A percentile compares a stretch with the other conserved stretches of the same genome.
Evolutionary conservation across 495 filamentous ascomycete species (phyloP).

Genomic region (Penicillium cosmopolitanum): DNA sequence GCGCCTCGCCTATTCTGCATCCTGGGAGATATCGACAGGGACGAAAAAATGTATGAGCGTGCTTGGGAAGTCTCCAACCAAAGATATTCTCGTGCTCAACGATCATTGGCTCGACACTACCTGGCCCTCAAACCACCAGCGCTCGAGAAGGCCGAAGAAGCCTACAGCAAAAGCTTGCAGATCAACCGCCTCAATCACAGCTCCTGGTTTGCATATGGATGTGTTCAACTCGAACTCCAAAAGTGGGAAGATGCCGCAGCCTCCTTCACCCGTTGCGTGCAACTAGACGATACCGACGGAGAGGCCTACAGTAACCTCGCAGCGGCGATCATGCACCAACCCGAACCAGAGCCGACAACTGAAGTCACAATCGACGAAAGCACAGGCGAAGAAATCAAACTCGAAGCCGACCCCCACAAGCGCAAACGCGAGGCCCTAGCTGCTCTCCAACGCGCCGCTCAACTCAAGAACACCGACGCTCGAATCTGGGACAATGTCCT

Average conservation of each 20-base stretch:
- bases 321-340: conserved; percentile 67
- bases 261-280: conserved; percentile 78
- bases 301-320: conserved; percentile 96
- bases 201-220: conserved; percentile 89
- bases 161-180: conserved; percentile 74
- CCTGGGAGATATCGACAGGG: conserved; percentile 82
- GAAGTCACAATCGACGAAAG: conserved; percentile 37
- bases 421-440: conserved; percentile 73
- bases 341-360: conserved; percentile 39
- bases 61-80: conserved; percentile 86
- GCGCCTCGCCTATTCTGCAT: conserved; percentile 93
- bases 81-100: conserved; percentile 84
- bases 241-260: conserved; percentile 81
- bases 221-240: conserved; percentile 77
- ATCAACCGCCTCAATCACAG: conserved; percentile 80
- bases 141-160: conserved; percentile 69
- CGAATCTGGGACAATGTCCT: conserved; percentile 96
- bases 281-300: conserved; percentile 84
- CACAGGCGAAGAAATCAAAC: conserved; percentile 23
- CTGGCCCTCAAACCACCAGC: conserved; percentile 61
- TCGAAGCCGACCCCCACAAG: conserved; percentile 55
- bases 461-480: conserved; percentile 78
- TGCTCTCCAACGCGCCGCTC: conserved; percentile 82
- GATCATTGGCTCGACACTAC: conserved; percentile 79
- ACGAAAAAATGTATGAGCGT: conserved; percentile 73